Conservation (phyloP, 2,329 filamentous ascomycete genomes). For the Trichoderma sp. region DNA sequence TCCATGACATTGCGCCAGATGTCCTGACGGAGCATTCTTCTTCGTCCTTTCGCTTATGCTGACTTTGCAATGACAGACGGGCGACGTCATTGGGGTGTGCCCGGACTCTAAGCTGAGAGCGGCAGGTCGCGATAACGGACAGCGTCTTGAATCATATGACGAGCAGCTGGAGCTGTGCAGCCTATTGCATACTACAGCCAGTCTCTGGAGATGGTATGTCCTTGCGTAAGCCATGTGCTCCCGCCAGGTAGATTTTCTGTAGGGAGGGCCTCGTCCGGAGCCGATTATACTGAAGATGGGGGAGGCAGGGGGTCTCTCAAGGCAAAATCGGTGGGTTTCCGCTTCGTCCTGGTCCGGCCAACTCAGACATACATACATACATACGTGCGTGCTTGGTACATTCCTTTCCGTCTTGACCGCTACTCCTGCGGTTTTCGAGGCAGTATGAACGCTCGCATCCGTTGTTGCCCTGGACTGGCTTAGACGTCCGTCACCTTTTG, state of each 20-base stretch:
- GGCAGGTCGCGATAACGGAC: conserved; percentile 21
- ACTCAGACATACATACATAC: not conserved
- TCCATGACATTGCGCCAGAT: too few species aligned
- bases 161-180: not conserved
- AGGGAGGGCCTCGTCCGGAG: too few species aligned
- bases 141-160: conserved; percentile 3
- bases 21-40: not conserved
- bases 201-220: not conserved
- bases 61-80: conserved; percentile 9
- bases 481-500: conserved; percentile 4
- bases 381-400: too few species aligned
- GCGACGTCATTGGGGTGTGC: conserved; percentile 14
- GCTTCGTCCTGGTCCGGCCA: conserved; percentile 6
- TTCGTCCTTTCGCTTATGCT: not conserved
- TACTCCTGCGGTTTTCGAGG: not conserved
- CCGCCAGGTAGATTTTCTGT: not conserved
- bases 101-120: conserved; percentile 19
- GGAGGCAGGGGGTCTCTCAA: too few species aligned
- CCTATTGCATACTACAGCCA: too few species aligned
- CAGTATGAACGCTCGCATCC: too few species aligned
- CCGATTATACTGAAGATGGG: too few species aligned
- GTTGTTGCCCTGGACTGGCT: conserved; percentile 13
- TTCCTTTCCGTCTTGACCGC: conserved; percentile 14
- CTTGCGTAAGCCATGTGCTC: not conserved
- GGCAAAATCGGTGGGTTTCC: conserved; percentile 10